Evolutionary conservation across 1,284 basidiomycete species (phyloP), one percentile per base, ranked within the genome.

Genomic region (Ceratobasidium sp.): DNA sequence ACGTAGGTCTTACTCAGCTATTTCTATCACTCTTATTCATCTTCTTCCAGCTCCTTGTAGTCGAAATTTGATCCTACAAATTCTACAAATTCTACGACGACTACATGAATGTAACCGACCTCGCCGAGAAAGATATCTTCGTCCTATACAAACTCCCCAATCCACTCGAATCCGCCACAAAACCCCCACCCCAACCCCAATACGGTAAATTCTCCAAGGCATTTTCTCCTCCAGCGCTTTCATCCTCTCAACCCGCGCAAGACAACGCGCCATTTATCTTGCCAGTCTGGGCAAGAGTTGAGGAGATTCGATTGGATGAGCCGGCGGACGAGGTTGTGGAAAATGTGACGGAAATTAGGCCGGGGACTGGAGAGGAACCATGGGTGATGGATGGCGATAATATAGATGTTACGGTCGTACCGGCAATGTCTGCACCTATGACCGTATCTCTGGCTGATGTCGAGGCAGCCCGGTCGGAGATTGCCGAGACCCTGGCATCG

Each of bases 81-180:
- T 94, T 96, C 84, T 97, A 93, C 87, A 96, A 95, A 85, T 91
- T 90, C 81, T 89, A 95, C 75, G 90, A 93, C 78, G 94, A 97
- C 83, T 87, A 85, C 78, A 85, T 91, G 23, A 83, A 87, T 26
- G 89, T 91, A 58, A 88, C 89, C 40, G 94, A 96, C 53, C 91
- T 95, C 89, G 81, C 86, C 10, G 88, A 90, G 9, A 88, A 84
- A 73, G 94, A 95, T 83, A 85, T 86, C 40, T 90, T 94, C 68
- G 89, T 92, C 68, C 93, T 95, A 84, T 96, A 90, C 83, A 94
- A 96, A 83, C 87, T 96, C 23, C 94, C 91, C 3, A 90, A 85
- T 89, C 90, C 81, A 33, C 60, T 63, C 53, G 87, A 87, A 68
- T 75, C 73, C 56, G 64, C 76, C 55, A 79, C 86, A 88, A 71